Percentiles rank a stretch among this genome's conserved stretches.
These are phyloP conservation scores for Biscutella auriculata DNA, from an alignment of 441 rosid genomes.

Conservation along the genomic window DNA sequence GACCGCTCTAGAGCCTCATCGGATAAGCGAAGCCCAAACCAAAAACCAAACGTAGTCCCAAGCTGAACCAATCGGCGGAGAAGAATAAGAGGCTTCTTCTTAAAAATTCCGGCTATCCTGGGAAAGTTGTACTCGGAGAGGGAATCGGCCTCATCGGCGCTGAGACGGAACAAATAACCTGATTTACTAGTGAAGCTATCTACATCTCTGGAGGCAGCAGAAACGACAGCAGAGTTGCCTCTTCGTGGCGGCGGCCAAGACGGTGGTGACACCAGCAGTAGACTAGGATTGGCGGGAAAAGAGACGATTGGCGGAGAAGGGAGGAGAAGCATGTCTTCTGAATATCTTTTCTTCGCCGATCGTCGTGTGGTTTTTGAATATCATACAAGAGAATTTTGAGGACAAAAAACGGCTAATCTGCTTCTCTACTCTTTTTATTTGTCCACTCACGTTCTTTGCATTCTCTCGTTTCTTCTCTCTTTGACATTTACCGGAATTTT, in stretches of 20 bases:
- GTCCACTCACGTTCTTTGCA: constrained; percentile 17
- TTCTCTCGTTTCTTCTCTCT: background rate
- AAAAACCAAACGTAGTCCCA: constrained; percentile 51
- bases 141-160: constrained; percentile 49
- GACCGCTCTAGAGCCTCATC: constrained; percentile 58
- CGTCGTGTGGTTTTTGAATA: background rate
- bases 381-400: background rate
- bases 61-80: constrained; percentile 64
- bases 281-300: constrained; percentile 30
- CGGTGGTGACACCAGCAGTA: constrained; percentile 5
- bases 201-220: constrained; percentile 28
- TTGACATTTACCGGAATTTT: background rate
- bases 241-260: constrained; percentile 9
- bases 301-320: constrained; percentile 21
- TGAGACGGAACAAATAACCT: constrained; percentile 63
- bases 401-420: background rate
- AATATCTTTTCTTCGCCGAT: background rate
- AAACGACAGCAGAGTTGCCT: constrained; percentile 13
- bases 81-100: constrained; percentile 56
- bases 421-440: background rate
- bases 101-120: constrained; percentile 37
- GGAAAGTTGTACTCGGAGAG: constrained; percentile 38
- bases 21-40: constrained; percentile 59
- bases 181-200: constrained; percentile 76
- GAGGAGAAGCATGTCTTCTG: constrained; percentile 17